Percentiles rank a stretch among this genome's conserved stretches.
phyloP scores from a whole-genome alignment of 1,139 yeast genomes.

The Yarrowia galli region DNA sequence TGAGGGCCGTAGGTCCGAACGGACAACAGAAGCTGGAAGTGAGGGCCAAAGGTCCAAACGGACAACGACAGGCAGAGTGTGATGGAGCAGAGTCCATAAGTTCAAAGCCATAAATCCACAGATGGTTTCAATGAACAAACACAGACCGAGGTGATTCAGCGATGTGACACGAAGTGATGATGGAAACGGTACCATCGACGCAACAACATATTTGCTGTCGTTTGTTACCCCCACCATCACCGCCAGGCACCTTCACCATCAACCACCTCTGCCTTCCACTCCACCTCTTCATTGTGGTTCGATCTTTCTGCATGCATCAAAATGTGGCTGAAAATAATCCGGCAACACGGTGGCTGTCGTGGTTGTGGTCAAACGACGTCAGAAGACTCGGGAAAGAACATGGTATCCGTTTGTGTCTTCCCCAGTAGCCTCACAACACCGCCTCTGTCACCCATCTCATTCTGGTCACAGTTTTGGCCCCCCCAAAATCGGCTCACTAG shows the following conservation, averaged over 20 bases:
- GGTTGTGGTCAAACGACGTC: background rate
- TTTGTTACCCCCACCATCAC: too few relatives aligned
- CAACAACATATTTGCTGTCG: too few relatives aligned
- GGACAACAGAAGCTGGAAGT: background rate
- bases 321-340: slow-evolving; percentile 4
- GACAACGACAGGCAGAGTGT: background rate
- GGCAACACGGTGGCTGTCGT: background rate
- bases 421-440: background rate
- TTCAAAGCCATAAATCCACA: too few relatives aligned
- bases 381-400: too few relatives aligned
- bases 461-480: background rate
- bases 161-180: too few relatives aligned
- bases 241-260: too few relatives aligned
- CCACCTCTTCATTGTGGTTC: background rate
- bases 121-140: too few relatives aligned
- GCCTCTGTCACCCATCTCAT: background rate
- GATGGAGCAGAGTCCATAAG: too few relatives aligned
- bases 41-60: background rate
- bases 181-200: too few relatives aligned
- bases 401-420: too few relatives aligned
- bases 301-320: slow-evolving; percentile 5
- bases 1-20: background rate
- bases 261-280: too few relatives aligned
- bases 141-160: too few relatives aligned
- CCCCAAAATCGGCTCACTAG: background rate